phyloP scores from a whole-genome alignment of 23 red algal species.

The Gracilariopsis chorda region DNA sequence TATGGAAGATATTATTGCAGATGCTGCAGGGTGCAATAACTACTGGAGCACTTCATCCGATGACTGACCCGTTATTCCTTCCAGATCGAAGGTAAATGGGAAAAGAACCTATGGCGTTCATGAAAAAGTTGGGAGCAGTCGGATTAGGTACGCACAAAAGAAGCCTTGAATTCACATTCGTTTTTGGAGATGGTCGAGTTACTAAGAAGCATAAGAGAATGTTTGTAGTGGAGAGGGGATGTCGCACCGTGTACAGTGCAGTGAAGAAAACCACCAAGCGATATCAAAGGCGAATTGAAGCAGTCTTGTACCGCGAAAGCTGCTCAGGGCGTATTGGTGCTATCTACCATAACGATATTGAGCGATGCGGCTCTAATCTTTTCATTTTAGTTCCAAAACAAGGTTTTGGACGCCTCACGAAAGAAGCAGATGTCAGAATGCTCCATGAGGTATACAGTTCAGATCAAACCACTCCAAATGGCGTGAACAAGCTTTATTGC shows the following conservation, averaged over 20 bases:
- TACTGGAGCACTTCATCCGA: no score
- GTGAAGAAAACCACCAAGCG: background rate
- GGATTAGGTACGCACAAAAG: no score
- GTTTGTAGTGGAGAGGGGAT: background rate
- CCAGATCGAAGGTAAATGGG: no score
- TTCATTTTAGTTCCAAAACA: background rate
- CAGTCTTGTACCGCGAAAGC: background rate
- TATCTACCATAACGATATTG: background rate
- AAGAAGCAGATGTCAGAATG: background rate
- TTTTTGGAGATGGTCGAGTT: constrained; percentile 4
- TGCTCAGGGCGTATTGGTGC: background rate
- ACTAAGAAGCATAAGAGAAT: background rate
- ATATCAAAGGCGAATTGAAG: background rate
- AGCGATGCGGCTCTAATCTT: background rate
- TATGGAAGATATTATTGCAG: no score
- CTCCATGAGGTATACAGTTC: background rate
- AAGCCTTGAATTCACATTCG: no score
- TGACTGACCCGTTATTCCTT: no score
- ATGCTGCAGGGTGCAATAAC: no score
- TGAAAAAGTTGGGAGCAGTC: no score
- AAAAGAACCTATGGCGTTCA: no score
- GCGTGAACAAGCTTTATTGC: background rate
- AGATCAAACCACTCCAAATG: background rate
- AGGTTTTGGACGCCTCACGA: background rate
- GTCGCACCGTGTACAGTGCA: constrained; percentile 20